Evolutionary conservation across 306 rosid species (phyloP).

Genomic region (Cicer arietinum): DNA sequence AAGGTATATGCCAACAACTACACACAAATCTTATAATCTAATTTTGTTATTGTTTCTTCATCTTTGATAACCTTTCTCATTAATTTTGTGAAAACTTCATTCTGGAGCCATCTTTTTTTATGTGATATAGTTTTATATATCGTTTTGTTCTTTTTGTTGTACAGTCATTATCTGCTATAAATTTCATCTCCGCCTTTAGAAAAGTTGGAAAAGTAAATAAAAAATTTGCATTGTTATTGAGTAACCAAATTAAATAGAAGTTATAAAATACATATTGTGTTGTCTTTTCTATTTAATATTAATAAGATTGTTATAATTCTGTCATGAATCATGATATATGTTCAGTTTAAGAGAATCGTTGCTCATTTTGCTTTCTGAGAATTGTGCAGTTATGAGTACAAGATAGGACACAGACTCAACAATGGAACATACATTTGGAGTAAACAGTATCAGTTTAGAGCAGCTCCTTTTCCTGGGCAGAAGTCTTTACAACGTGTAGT

Average conservation of each 20-base stretch:
- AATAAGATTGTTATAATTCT: neutral
- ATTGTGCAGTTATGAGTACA: slow-evolving; percentile 71
- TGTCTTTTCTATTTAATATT: slow-evolving; percentile 24
- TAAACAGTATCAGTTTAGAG: slow-evolving; percentile 66
- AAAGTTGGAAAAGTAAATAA: neutral
- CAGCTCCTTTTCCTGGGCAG: slow-evolving; percentile 93
- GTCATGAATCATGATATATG: slow-evolving; percentile 19
- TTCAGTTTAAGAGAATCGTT: neutral
- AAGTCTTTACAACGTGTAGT: slow-evolving; percentile 78
- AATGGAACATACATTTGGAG: slow-evolving; percentile 73
- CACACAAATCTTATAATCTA: too few relatives aligned
- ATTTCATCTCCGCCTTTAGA: slow-evolving; percentile 2
- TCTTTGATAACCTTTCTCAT: neutral
- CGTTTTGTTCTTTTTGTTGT: neutral
- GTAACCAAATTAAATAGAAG: slow-evolving; percentile 2
- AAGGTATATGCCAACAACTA: neutral
- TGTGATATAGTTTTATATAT: neutral
- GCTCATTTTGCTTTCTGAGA: slow-evolving; percentile 21
- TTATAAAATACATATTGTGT: neutral
- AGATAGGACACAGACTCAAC: slow-evolving; percentile 70
- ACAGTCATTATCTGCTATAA: neutral
- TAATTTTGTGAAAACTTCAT: slow-evolving; percentile 12
- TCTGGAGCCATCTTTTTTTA: slow-evolving; percentile 7
- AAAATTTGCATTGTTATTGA: neutral
- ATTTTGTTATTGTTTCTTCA: slow-evolving; percentile 11